These are phyloP conservation scores for Lojkania enalia DNA, from an alignment of 2,329 filamentous ascomycete species.

Conservation along the genomic window DNA sequence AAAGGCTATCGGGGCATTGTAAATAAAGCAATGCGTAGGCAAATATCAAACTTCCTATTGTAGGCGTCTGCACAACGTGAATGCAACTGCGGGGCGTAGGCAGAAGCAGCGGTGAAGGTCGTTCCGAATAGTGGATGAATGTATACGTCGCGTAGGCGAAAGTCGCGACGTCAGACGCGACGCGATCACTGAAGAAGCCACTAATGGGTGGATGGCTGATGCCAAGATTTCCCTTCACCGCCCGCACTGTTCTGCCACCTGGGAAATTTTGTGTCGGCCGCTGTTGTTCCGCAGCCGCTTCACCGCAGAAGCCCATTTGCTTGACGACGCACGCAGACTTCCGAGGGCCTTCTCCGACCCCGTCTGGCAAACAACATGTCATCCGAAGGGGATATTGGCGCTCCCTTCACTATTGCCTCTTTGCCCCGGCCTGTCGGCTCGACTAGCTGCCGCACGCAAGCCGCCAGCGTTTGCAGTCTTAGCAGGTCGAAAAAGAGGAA, in stretches of 20 bases:
- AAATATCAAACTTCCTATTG: conserved; percentile 1
- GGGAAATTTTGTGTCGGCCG: conserved; percentile 7
- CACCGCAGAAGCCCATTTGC: conserved; percentile 1
- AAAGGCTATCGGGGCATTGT: conserved; percentile 22
- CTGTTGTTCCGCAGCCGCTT: conserved; percentile 1
- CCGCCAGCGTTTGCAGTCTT: conserved; percentile 57
- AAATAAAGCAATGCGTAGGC: neutral
- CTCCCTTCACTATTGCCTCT: conserved; percentile 48
- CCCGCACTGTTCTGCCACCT: conserved; percentile 9
- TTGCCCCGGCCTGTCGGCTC: conserved; percentile 49
- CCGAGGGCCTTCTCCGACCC: neutral
- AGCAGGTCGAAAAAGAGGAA: conserved; percentile 62
- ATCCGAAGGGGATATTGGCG: conserved; percentile 40
- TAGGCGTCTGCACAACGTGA: too few species aligned
- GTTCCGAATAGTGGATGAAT: neutral
- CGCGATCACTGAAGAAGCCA: neutral
- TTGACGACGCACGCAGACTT: conserved; percentile 16
- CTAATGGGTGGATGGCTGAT: neutral
- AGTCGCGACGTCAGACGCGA: conserved; percentile 1
- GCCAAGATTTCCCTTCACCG: conserved; percentile 11
- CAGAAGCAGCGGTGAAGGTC: neutral
- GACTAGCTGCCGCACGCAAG: conserved; percentile 45
- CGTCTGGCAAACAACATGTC: conserved; percentile 41
- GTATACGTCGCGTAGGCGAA: too few species aligned
- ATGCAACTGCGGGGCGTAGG: too few species aligned